Evolutionary conservation across 2,329 filamentous ascomycete genomes (phyloP), one percentile per base, ranked within the genome.

Genomic region (Lachnellula cervina): DNA sequence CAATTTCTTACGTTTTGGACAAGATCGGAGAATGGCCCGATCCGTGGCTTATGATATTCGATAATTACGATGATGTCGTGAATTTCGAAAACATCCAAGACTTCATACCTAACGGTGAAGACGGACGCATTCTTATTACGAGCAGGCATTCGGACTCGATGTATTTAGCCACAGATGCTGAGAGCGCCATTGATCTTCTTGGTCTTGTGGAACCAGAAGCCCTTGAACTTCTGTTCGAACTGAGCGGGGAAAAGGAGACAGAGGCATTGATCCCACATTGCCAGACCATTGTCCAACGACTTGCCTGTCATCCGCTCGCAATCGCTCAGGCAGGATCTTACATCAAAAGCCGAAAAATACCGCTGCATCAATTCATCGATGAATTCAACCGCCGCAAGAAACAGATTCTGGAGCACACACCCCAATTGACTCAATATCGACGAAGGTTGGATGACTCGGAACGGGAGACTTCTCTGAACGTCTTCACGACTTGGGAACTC

Each of bases 271-370:
- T 44, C 13, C 11, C 48, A 3, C 37, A 57, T 17, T 55, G 50
- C 14, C 46, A 53, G 58, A 21, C 49, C 5, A 59, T 64, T 40
- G 54, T 64, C 5, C 16, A 55, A 17, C 32, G 53, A n/a, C 56
- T 68, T 21, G 65, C 56, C 0, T 60, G 40, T 21, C 64, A 67
- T 42, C 43, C 67, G 4, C 58, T 69, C 11, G 67, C 66, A 13
- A 64, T 69, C 11, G 59, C 63, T 25, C 67, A 69, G 47, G 67
- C 66, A 17, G 64, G 60, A 9, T 64, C 67, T 38, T 69, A 65
- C 52, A 63, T 69, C n/a, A 28, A 44, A 8, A 42, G 38, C 2
- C 56, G 53, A 5, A 60, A 62, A 19, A 55, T 68, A 5, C 25
- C 45, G 4, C 35, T 66, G 1, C 34, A 46, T 2, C 45, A 62